phyloP scores from a whole-genome alignment of 2,329 filamentous ascomycete species.

The Colletotrichum brevisporum region DNA sequence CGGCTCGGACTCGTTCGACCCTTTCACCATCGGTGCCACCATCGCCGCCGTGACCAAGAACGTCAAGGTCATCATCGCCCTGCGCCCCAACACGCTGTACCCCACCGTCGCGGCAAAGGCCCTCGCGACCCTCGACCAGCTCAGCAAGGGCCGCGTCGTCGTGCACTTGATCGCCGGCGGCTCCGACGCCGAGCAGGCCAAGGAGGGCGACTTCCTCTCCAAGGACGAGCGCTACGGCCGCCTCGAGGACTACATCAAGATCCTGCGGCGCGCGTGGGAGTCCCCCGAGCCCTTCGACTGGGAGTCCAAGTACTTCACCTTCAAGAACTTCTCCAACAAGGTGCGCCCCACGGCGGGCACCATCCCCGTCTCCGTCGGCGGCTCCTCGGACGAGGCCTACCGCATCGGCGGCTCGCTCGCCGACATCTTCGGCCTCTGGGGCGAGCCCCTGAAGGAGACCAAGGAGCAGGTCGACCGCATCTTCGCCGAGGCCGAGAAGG shows the following conservation, averaged over 20 bases:
- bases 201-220: conserved; percentile 70
- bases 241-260: conserved; percentile 73
- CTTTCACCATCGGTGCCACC: conserved; percentile 71
- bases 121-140: conserved; percentile 72
- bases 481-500: conserved; percentile 70
- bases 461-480: conserved; percentile 74
- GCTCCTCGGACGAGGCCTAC: conserved; percentile 71
- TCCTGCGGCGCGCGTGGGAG: conserved; percentile 70
- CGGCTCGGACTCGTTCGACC: conserved; percentile 67
- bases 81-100: conserved; percentile 73
- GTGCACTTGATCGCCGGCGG: conserved; percentile 76
- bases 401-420: conserved; percentile 70
- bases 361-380: conserved; percentile 72
- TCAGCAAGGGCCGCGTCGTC: conserved; percentile 69
- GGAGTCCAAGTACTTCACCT: conserved; percentile 71
- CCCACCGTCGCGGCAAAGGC: conserved; percentile 74
- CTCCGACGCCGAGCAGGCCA: conserved; percentile 71
- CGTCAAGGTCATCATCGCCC: conserved; percentile 72
- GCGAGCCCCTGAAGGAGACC: conserved; percentile 74
- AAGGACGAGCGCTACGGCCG: conserved; percentile 72
- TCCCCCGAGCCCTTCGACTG: conserved; percentile 72
- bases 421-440: conserved; percentile 76
- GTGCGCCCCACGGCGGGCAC: conserved; percentile 67
- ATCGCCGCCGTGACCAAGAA: conserved; percentile 71
- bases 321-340: conserved; percentile 69